Evolutionary conservation across 2,329 filamentous ascomycete species (phyloP).

Genomic region (Fusarium sp.): DNA sequence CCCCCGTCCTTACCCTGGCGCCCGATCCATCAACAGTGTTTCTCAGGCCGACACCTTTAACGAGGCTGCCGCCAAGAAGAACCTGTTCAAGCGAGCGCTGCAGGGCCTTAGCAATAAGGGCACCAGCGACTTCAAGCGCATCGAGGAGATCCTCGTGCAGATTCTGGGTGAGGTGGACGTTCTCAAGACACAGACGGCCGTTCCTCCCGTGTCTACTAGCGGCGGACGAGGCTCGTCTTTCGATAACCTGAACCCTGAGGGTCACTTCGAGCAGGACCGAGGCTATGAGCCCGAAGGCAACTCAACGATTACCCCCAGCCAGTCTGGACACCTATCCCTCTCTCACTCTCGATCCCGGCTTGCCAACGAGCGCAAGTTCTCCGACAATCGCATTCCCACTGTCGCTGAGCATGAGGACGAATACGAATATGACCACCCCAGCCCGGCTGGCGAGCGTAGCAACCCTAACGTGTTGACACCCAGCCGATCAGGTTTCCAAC

Average conservation of each 20-base stretch:
- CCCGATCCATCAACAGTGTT: conserved; percentile 71
- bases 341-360: conserved; percentile 63
- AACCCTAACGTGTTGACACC: conserved; percentile 73
- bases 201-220: conserved; percentile 54
- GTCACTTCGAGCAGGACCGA: conserved; percentile 76
- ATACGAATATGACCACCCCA: conserved; percentile 67
- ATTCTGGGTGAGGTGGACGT: conserved; percentile 93
- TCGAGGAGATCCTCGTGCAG: conserved; percentile 93
- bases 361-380: conserved; percentile 70
- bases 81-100: conserved; percentile 93
- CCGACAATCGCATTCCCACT: conserved; percentile 89
- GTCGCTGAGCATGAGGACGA: conserved; percentile 89
- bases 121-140: conserved; percentile 87
- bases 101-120: conserved; percentile 92
- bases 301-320: conserved; percentile 76
- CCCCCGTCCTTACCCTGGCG: conserved; percentile 84
- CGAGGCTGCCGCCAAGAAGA: conserved; percentile 81
- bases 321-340: conserved; percentile 82
- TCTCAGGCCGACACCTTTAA: conserved; percentile 71
- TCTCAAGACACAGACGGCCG: conserved; percentile 74
- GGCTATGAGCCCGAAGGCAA: conserved; percentile 91
- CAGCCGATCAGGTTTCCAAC: conserved; percentile 63
- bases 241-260: conserved; percentile 75
- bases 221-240: conserved; percentile 74
- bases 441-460: conserved; percentile 56